Percentiles rank a stretch among this genome's conserved stretches.
phyloP scores from a whole-genome alignment of 495 filamentous ascomycete genomes.

The Aspergillus panamensis region DNA sequence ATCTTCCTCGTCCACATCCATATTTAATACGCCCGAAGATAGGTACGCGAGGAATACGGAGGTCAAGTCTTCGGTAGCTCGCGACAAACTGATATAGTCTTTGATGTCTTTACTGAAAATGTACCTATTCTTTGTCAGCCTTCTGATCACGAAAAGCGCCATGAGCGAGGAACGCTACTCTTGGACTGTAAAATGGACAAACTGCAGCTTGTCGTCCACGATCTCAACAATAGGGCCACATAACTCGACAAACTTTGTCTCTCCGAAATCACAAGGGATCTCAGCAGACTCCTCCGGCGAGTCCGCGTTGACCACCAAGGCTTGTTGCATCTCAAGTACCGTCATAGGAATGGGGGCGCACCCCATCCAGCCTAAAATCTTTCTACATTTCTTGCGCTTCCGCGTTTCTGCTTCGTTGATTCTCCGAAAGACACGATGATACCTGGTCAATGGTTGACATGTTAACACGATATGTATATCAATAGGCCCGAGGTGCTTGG shows the following conservation, averaged over 20 bases:
- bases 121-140: neutral
- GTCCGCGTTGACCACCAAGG: neutral
- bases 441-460: neutral
- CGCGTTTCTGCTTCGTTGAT: neutral
- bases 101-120: neutral
- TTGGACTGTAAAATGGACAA: neutral
- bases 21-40: neutral
- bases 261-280: neutral
- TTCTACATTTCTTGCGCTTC: neutral
- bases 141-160: neutral
- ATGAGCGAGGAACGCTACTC: neutral
- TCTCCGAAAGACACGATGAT: neutral
- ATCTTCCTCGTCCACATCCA: neutral
- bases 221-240: neutral
- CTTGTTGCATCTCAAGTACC: neutral
- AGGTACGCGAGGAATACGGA: neutral
- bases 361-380: neutral
- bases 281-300: neutral
- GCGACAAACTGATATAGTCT: neutral
- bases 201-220: neutral
- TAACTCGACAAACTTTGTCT: neutral
- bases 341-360: neutral
- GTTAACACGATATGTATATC: neutral
- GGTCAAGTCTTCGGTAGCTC: neutral
- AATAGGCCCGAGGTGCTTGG: neutral